Evolutionary conservation across 148 eudicot species (phyloP), one percentile per base, ranked within the genome.

Genomic region (Pharnaceum exiguum): DNA sequence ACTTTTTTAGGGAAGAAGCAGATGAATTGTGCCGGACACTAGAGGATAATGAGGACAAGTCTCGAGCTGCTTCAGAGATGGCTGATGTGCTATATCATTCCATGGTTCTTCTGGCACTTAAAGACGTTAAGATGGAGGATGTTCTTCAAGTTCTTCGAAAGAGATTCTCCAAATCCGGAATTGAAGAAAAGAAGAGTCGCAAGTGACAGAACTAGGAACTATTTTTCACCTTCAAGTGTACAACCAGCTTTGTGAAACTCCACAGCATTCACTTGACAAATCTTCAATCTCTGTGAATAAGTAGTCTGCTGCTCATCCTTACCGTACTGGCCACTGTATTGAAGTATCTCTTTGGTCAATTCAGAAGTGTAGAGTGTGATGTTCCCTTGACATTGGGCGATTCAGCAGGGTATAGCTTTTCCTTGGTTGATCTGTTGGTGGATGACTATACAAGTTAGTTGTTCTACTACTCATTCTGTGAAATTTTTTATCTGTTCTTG

Each of bases 51-150:
- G 98, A 91, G 77, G 88, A 77, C 6, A 63, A 63, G 46, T 65
- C 82, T 15, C 79, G 96, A 52, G 84, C 88, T 42, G 82, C 90
- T 67, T 87, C 98, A 9, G 94, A 87, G 74, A 87, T 87, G 98
- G 98, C 96, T n/a, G 98, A 91, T 76, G 75, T 91, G 51, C 85
- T 91, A 38, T 87, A 91, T 72, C 96, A 91, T 69, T 67, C 93
- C 47, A 82, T 91, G 96, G 98, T 91, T 56, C 74, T 91, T 39
- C 67, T 91, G 52, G 72, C 79, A 22, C 68, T 63, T 10, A 85
- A 62, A 71, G 87, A 73, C 62, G 93, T 91, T 8, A 77, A 81
- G 51, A 50, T 80, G 33, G 96, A 91, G 75, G 96, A 87, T 53
- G 94, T 87, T 46, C 68, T 90, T 28, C 71, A 79, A 57, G 72